Base-by-base conservation (phyloP, 2,329 filamentous ascomycete species). In the Amauroascus verrucosus region DNA sequence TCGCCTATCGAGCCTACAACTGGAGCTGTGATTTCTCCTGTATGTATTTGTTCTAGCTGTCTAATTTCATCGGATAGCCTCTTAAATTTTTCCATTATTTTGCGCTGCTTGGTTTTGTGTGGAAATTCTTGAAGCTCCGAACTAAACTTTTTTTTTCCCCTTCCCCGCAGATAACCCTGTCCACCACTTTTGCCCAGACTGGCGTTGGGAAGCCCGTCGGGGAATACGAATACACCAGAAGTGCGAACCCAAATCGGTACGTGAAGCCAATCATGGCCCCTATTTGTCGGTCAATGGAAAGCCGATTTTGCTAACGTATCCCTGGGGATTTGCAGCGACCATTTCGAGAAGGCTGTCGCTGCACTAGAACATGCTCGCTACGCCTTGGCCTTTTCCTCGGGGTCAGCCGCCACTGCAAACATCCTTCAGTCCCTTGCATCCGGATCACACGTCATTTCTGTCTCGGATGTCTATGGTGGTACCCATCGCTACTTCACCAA, bases 401-500 rank as follows among this genome's bases (percentile, higher is more conserved):
- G 93, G 63, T 95, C 88, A 61, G 91, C 93, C 41, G 89, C 93
- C 52, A 98, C 93, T 0, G 91, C 93, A 57, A 88, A 81, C 62
- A 88, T 98, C 65, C 81, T 98, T 55, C 93, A 97, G 74, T 93
- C 87, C 61, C 81, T 98, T 54, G 89, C 91, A 22, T 79, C 86
- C 11, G 90, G 89, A 58, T 93, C 88, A 46, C 93, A 98, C 73
- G 88, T 98, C 64, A 84, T 98, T 63, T 96, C 89, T 57, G 88
- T 98, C 46, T 95, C 89, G 44, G 93, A 98, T 70, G 90, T 98
- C 63, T 98, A 98, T 70, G 93, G 93, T 62, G 93, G 93, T 62
- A 98, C 93, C 40, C 93, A 98, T 75, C 81, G 93, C 65, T 98
- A 98, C 77, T 98, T 98, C 77, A 98, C 93, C 60, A 90, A 96